phyloP scores from a whole-genome alignment of 2,329 filamentous ascomycete species.

The Eurotiales sp. region DNA sequence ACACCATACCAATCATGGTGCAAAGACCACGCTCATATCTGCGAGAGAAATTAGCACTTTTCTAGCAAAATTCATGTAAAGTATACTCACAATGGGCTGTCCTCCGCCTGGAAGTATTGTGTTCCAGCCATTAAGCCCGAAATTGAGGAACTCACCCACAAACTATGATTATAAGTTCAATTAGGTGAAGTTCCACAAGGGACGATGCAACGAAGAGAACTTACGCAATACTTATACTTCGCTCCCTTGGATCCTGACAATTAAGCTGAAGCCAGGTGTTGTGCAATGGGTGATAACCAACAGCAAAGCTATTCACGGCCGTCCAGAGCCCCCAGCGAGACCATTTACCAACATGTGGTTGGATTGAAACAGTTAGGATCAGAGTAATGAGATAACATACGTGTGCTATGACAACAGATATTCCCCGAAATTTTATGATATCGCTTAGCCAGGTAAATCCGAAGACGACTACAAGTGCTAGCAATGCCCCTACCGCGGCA shows the following conservation, averaged over 20 bases:
- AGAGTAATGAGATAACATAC: constrained; percentile 45
- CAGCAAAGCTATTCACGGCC: constrained; percentile 48
- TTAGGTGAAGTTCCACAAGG: no score
- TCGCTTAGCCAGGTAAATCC: constrained; percentile 50
- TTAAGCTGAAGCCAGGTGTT: constrained; percentile 55
- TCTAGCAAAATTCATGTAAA: background rate
- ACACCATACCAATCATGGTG: constrained; percentile 46
- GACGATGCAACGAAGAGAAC: no score
- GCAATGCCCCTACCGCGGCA: constrained; percentile 37
- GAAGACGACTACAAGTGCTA: constrained; percentile 48
- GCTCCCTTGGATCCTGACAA: constrained; percentile 44
- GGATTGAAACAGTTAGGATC: constrained; percentile 38
- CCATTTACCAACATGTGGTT: constrained; percentile 48
- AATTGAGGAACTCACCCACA: constrained; percentile 52
- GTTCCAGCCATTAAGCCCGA: constrained; percentile 50
- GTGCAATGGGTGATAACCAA: constrained; percentile 53
- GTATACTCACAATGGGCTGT: constrained; percentile 39
- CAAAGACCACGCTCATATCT: constrained; percentile 45
- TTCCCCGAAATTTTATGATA: constrained; percentile 42
- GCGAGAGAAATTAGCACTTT: background rate
- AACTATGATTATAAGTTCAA: constrained; percentile 17
- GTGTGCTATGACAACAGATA: constrained; percentile 44
- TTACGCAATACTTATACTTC: constrained; percentile 50
- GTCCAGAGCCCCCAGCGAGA: constrained; percentile 52
- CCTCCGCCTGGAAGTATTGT: constrained; percentile 46